These are phyloP conservation scores for Kappamyces sp. DNA, from an alignment of 192 early-diverging fungal genomes.

Conservation along the genomic window DNA sequence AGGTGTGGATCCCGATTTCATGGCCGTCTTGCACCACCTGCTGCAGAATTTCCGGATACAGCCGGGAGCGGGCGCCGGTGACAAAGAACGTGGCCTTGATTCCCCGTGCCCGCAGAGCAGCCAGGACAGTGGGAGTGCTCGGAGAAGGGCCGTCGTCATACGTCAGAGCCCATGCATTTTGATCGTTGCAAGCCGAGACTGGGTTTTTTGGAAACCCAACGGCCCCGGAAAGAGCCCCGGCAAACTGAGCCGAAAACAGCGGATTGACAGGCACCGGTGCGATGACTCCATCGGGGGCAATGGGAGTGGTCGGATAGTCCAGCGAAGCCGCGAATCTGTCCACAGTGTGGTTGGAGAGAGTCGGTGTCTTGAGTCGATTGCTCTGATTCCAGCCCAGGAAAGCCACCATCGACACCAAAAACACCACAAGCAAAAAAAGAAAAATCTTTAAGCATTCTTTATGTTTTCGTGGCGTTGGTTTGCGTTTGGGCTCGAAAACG, in stretches of 20 bases:
- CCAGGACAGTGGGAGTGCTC: slow-evolving; percentile 53
- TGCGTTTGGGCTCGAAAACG: too few relatives aligned
- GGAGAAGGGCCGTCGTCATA: slow-evolving; percentile 43
- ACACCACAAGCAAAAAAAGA: too few relatives aligned
- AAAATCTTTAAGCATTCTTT: too few relatives aligned
- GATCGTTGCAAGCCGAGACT: neutral
- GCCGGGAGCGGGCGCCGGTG: slow-evolving; percentile 45
- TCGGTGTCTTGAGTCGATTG: too few relatives aligned
- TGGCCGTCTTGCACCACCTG: slow-evolving; percentile 48
- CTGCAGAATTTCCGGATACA: slow-evolving; percentile 39
- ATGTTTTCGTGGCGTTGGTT: too few relatives aligned
- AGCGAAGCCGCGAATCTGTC: too few relatives aligned
- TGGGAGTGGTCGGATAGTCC: too few relatives aligned
- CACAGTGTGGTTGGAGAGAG: too few relatives aligned
- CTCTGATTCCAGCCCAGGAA: too few relatives aligned
- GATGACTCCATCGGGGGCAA: too few relatives aligned
- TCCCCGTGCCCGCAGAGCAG: slow-evolving; percentile 30
- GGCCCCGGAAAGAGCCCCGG: neutral
- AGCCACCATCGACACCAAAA: too few relatives aligned
- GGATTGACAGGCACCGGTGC: neutral
- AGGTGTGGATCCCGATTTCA: slow-evolving; percentile 59
- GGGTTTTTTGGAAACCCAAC: neutral
- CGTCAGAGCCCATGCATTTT: slow-evolving; percentile 11
- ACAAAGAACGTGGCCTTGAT: slow-evolving; percentile 70
- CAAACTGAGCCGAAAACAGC: neutral